Conservation (phyloP, 1,139 yeast species). For the Blastobotrys proliferans region DNA sequence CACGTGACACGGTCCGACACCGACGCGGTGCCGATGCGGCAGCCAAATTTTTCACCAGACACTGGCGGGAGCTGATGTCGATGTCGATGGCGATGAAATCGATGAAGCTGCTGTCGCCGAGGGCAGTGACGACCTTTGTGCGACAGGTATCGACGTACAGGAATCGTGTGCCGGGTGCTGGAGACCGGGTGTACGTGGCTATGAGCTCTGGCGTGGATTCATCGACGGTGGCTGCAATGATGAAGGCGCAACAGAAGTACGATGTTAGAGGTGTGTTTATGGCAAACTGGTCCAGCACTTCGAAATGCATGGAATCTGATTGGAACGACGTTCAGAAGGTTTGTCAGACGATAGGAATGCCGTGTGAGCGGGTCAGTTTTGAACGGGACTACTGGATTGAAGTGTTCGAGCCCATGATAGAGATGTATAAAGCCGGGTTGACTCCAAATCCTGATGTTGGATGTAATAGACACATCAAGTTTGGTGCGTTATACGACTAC, state of each 20-base stretch:
- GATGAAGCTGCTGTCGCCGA: too few relatives aligned
- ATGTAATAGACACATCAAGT: constrained; percentile 81
- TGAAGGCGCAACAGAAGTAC: constrained; percentile 42
- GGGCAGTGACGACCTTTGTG: too few relatives aligned
- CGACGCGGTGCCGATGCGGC: too few relatives aligned
- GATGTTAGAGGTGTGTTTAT: constrained; percentile 77
- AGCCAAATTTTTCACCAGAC: too few relatives aligned
- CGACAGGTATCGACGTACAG: too few relatives aligned
- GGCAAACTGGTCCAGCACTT: constrained; percentile 83
- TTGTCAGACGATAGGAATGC: constrained; percentile 56
- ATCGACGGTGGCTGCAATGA: constrained; percentile 78
- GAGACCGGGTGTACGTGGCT: constrained; percentile 60
- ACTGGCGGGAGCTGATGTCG: too few relatives aligned
- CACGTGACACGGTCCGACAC: too few relatives aligned
- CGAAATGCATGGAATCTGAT: constrained; percentile 76
- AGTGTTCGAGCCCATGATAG: constrained; percentile 90
- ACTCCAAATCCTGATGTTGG: constrained; percentile 96
- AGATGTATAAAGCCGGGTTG: constrained; percentile 59
- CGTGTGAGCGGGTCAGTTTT: constrained; percentile 73
- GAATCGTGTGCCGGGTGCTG: background rate
- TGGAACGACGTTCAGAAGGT: constrained; percentile 80
- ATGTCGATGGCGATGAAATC: too few relatives aligned
- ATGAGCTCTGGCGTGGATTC: constrained; percentile 99
- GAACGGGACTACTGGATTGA: constrained; percentile 90
- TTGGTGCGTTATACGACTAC: constrained; percentile 67